Base-by-base conservation (phyloP, 257 asterid species). In the Eucommia ulmoides region DNA sequence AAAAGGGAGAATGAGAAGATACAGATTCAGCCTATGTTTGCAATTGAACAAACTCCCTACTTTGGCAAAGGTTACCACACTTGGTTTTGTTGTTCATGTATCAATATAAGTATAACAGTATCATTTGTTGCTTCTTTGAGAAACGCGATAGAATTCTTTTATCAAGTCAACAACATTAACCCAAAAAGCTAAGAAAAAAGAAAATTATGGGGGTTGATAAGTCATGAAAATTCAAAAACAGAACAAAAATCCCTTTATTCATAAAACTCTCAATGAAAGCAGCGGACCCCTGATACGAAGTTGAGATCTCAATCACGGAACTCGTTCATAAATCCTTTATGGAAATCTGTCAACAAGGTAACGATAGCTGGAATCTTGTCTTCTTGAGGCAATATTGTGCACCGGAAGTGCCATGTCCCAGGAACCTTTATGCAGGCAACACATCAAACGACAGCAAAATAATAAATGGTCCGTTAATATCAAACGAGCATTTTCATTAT, bases 371-470 rank as follows among this genome's bases (percentile, higher is more conserved):
- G 94, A 41, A 84, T 88, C 65, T 71, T 78, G 52, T 84, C 94
- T 73, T 84, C 97, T 51, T 74, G 95, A 56, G 97, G 97, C 54
- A 88, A 70, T 66, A 88, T 88, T 2, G 97, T 88, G 75, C 93
- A 84, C 78, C 97, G 74, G 54, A 88, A 67, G 65, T 88, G 97
- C 97, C 95, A 88, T 1, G 97, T 88, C 20, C 95, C 97, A 6
- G 74, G 73, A 17, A 24, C 58, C 15, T 67, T 23, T 1, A n/a
- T n/a, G n/a, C n/a, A n/a, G n/a, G n/a, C n/a, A n/a, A n/a, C n/a
- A n/a, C n/a, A n/a, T n/a, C n/a, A n/a, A n/a, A n/a, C n/a, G 20
- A 52, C 29, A 17, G 19, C 20, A 50, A 14, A 53, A 22, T 17
- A 29, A 44, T 8, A n/a, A n/a, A n/a, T n/a, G n/a, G n/a, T n/a